Evolutionary conservation across 2,329 filamentous ascomycete genomes (phyloP), one percentile per base, ranked within the genome.

Genomic region (Sodiomyces alkalinus): DNA sequence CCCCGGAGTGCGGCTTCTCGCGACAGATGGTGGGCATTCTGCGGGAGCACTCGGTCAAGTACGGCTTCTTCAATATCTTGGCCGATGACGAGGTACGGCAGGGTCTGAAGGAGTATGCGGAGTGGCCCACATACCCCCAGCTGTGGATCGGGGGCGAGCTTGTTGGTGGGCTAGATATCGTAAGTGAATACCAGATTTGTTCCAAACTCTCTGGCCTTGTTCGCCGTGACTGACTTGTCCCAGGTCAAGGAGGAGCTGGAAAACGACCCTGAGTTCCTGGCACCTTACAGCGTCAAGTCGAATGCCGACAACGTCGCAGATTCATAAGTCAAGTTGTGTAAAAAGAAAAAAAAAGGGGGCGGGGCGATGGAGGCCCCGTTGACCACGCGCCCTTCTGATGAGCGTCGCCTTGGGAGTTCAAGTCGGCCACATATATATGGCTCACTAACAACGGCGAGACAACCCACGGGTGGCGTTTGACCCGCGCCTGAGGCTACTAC

Each of bases 11-110:
- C 46, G 85, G 90, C 3, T 98, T 98, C 57, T 92, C 82, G 40
- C 65, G 87, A 41, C 85, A 94, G 58, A 60, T 93, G 24, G 90
- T 98, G 23, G 74, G 63, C 16, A 70, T 98, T 26, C 58, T 98
- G 43, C 71, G 90, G 29, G 87, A 96, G 56, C 77, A 83, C 48
- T 79, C 79, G 27, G 80, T 98, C 35, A 83, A 92, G 51, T 98
- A 96, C 52, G 90, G 90, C 13, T 98, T 98, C 64, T 98, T 98
- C 64, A 96, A 98, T 51, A 98, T 98, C 39, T 57, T 98, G 43
- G 90, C 90, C 38, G 90, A 98, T 50, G 87, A 98, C 46, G 87
- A 96, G 53, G 90, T 98, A 26, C 70, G 90, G 35, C 87, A 96
- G 58, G 90, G 90, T 1, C 58, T 98, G 46, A 98, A 98, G 66